Evolutionary conservation across 2,329 filamentous ascomycete genomes (phyloP).

Genomic region (Penicillium sp.): DNA sequence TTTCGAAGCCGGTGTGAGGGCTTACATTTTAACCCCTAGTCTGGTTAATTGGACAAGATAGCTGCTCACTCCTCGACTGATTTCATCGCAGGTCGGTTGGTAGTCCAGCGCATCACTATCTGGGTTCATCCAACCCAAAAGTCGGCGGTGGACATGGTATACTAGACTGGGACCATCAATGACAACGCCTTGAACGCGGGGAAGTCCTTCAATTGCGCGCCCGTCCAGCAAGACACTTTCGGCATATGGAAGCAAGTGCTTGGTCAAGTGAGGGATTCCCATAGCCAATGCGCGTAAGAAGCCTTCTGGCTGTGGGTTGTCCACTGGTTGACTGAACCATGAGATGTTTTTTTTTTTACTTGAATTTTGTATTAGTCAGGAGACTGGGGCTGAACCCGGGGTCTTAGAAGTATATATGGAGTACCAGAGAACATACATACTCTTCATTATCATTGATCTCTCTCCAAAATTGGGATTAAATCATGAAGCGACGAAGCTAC

Average conservation of each 20-base stretch:
- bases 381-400: not conserved
- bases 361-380: slow-evolving; percentile 5
- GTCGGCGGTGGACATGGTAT: slow-evolving; percentile 66
- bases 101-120: slow-evolving; percentile 50
- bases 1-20: not conserved
- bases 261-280: slow-evolving; percentile 38
- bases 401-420: too few species aligned
- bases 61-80: slow-evolving; percentile 58
- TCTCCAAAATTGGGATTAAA: not conserved
- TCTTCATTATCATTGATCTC: not conserved
- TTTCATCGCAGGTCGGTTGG: slow-evolving; percentile 61
- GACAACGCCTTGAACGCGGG: slow-evolving; percentile 41
- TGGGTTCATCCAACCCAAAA: slow-evolving; percentile 44
- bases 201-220: slow-evolving; percentile 7
- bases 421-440: too few species aligned
- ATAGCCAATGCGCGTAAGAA: slow-evolving; percentile 18
- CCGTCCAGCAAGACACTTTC: slow-evolving; percentile 26
- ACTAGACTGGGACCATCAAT: slow-evolving; percentile 80
- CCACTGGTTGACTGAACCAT: not conserved
- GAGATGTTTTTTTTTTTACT: not conserved
- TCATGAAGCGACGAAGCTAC: not conserved
- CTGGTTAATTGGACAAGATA: slow-evolving; percentile 63
- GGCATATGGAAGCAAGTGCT: slow-evolving; percentile 33
- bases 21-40: slow-evolving; percentile 63
- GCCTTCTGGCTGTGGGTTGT: not conserved